Base-by-base conservation (phyloP, 164 flowering plant species). In the Vitis cinerea region DNA sequence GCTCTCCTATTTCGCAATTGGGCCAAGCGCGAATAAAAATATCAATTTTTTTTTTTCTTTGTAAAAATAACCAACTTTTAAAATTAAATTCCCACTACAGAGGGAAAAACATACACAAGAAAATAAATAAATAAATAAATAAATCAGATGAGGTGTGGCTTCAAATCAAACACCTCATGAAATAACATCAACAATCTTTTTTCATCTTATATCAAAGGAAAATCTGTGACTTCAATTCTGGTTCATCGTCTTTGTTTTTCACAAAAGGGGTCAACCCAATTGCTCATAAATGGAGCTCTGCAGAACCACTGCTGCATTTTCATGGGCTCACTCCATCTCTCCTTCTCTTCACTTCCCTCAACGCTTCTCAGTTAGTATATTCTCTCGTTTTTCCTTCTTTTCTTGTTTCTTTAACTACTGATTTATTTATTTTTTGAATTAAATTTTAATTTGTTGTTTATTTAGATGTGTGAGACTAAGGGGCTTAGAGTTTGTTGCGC, bases 281-380 rank as follows among this genome's bases (percentile, higher is more conserved):
- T 37, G 44, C 55, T 7, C 71, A 19, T 14, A 52, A 53, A 85
- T 85, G 90, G 85, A 84, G 75, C 74, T 79, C 29, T 74, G 78
- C 69, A 60, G 77, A 65, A 77, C 78, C 48, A 77, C 80, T 65
- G 55, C 82, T 1, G 65, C 87, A 4, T 75, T 84, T 59, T 61
- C 88, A 16, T 86, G 91, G 91, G 52, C 79, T 7, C 77, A 73
- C 65, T 79, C 85, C 61, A 67, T 84, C 13, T 68, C 84, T 51
- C 79, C 89, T 8, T 70, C 85, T 59, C 73, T 85, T 74, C 84
- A 67, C 71, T 50, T 67, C 50, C 70, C 78, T 68, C 60, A 74
- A 61, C 17, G 72, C 65, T 67, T 50, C 54, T 12, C 81, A 3
- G 78, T 77, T 3, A 75, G 80, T 71, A 13, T 31, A 7, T 1